Evolutionary conservation across 805 yeast genomes (phyloP), one percentile per base, ranked within the genome.

Genomic region (Metschnikowia corniflorae): DNA sequence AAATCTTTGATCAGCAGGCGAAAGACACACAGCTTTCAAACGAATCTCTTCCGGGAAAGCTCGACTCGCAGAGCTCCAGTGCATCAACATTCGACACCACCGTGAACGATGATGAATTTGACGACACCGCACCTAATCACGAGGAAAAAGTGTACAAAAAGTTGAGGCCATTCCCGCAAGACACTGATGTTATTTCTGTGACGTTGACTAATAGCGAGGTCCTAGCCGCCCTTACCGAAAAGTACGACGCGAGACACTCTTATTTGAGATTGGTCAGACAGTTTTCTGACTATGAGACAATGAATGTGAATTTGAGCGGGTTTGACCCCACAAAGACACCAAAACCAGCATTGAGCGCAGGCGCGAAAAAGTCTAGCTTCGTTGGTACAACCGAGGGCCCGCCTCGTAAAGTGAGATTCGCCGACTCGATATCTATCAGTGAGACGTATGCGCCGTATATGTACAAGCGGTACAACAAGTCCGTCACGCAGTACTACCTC

Each of bases 381-480:
- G 30, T 37, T n/a, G 29, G 30, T n/a, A 33, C 25, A 26, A 37
- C 28, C 7, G 4, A n/a, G 4, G 26, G 14, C n/a, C 22, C 19
- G 12, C 29, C 36, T 9, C 35, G 77, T 15, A 23, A 21, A 5
- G 50, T 46, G 24, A 38, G 28, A 29, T 79, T 79, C 48, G 64
- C 77, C 7, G 68, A 72, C 38, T 63, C 65, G 41, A 61, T 78
- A 23, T 62, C 50, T 32, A 64, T 77, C 30, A 72, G 73, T 43
- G 75, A 74, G 35, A 77, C 86, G 1, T 71, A 64, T 46, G 67
- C 82, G 1, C 61, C 78, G 3, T 58, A 59, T 8, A 56, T 65
- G 44, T 80, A 80, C 53, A 72, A 76, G 47, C 65, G 86, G 33
- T 71, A 63, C 63, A 80, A 70, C 56, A 67, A 59, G 54, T 63